Base-by-base conservation (phyloP, 2,329 filamentous ascomycete genomes). In the Pezicula radicicola region DNA sequence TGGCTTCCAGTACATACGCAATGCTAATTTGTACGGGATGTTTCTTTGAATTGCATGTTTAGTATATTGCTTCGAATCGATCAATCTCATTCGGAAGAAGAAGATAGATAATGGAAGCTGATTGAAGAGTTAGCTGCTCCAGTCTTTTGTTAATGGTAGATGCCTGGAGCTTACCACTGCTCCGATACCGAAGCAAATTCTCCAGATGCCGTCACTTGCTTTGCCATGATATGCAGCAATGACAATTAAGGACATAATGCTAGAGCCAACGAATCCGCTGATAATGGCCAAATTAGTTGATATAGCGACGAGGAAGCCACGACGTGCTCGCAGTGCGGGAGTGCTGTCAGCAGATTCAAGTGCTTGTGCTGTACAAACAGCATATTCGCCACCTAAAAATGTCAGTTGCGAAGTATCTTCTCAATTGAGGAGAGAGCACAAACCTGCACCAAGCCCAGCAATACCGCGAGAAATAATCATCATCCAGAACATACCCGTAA, bases 1-100 rank as follows among this genome's bases (percentile, higher is more conserved):
- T 3, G 27, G 37, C 55, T 69, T 72, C 71, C 89, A 88, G 69
- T 94, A 94, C 64, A 83, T 90, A 49, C 74, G 79, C 30, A 79
- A 49, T 1, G 78, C 74, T 1, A 82, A 67, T 46, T 60, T 53
- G 58, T 82, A 84, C 0, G 80, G 80, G 0, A 78, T 81, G 54
- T 73, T 70, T 39, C 66, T 68, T 59, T 57, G 44, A 18, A 50
- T 55, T 28, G 55, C 55, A 35, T 37, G 41, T 30, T 55, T 53
- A 6, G 46, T 45, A 25, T 51, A 57, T 79, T 78, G 1, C 71
- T 73, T 76, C 8, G 75, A 77, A 36, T 76, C 71, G 6, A 70
- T 68, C 75, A 80, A 79, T 46, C 74, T 71, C 50, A 77, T 64
- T 4, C 78, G 73, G 58, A 80, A 80, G 65, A 73, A 77, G 61